A percentile compares a stretch with the other conserved stretches of the same genome.
These are phyloP conservation scores for Xylaria sp. DNA, from an alignment of 2,329 filamentous ascomycete genomes.

Conservation along the genomic window DNA sequence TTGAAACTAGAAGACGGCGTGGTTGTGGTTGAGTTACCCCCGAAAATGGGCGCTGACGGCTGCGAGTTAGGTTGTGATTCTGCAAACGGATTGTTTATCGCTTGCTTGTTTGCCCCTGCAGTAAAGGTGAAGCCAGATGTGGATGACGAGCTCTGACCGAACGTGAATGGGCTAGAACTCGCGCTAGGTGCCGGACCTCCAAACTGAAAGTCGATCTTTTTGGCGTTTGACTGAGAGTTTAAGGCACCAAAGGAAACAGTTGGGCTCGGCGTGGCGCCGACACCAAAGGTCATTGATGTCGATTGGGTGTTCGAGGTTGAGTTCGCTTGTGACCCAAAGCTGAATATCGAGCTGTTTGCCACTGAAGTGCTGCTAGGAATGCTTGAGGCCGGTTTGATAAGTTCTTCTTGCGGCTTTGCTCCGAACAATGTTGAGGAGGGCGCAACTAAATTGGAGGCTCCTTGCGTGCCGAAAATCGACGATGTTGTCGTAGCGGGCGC, in stretches of 20 bases:
- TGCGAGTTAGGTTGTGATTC: slow-evolving; percentile 35
- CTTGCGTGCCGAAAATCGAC: slow-evolving; percentile 56
- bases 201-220: slow-evolving; percentile 39
- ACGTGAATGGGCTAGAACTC: slow-evolving; percentile 42
- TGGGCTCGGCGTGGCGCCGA: slow-evolving; percentile 11
- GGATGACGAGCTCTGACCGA: slow-evolving; percentile 42
- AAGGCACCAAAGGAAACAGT: slow-evolving; percentile 36
- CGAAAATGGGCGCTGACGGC: slow-evolving; percentile 41
- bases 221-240: slow-evolving; percentile 32
- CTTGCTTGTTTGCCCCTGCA: slow-evolving; percentile 49
- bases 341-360: slow-evolving; percentile 40
- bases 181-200: slow-evolving; percentile 24
- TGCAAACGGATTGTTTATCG: slow-evolving; percentile 52
- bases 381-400: slow-evolving; percentile 34
- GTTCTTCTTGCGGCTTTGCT: slow-evolving; percentile 41
- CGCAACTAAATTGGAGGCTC: slow-evolving; percentile 54
- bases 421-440: slow-evolving; percentile 43
- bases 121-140: slow-evolving; percentile 54
- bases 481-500: slow-evolving; percentile 40
- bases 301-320: slow-evolving; percentile 27
- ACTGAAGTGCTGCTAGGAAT: slow-evolving; percentile 36
- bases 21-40: slow-evolving; percentile 37
- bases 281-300: slow-evolving; percentile 28
- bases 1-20: slow-evolving; percentile 45
- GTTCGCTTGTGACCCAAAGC: slow-evolving; percentile 36